phyloP scores from a whole-genome alignment of 73 alveolate species.

The Durusdinium trenchii region DNA sequence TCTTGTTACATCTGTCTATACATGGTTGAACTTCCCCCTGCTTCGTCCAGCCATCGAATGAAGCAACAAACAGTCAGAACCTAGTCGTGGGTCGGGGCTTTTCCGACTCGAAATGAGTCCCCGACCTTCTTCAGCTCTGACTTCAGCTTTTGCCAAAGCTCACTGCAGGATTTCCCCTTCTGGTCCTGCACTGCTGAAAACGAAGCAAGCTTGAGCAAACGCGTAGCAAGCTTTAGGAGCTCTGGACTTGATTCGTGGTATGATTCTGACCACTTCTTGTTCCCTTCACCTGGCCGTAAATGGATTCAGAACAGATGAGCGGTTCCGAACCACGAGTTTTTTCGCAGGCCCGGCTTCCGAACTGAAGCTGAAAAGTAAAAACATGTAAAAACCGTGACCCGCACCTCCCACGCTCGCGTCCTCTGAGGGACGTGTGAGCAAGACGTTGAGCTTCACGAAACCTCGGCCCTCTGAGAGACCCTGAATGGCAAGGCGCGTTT shows the following conservation, averaged over 20 bases:
- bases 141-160: not conserved
- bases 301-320: no score
- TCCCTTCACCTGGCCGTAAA: no score
- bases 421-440: slow-evolving; percentile 33
- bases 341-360: no score
- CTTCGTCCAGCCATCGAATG: not conserved
- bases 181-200: not conserved
- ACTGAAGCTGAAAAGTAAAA: no score
- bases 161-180: not conserved
- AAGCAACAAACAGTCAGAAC: not conserved
- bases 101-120: not conserved
- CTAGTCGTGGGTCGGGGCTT: not conserved
- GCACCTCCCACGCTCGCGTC: not conserved
- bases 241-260: no score
- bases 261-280: no score
- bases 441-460: not conserved
- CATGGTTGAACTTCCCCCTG: not conserved
- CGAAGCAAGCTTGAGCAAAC: not conserved
- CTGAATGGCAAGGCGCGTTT: slow-evolving; percentile 70
- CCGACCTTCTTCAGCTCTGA: not conserved
- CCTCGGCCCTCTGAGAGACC: slow-evolving; percentile 50
- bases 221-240: no score
- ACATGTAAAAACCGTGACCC: no score
- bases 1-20: no score
- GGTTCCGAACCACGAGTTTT: no score